Percentiles rank a stretch among this genome's conserved stretches.
These are phyloP conservation scores for Ocimum tenuiflorum DNA, from an alignment of 257 asterid genomes.

Conservation along the genomic window DNA sequence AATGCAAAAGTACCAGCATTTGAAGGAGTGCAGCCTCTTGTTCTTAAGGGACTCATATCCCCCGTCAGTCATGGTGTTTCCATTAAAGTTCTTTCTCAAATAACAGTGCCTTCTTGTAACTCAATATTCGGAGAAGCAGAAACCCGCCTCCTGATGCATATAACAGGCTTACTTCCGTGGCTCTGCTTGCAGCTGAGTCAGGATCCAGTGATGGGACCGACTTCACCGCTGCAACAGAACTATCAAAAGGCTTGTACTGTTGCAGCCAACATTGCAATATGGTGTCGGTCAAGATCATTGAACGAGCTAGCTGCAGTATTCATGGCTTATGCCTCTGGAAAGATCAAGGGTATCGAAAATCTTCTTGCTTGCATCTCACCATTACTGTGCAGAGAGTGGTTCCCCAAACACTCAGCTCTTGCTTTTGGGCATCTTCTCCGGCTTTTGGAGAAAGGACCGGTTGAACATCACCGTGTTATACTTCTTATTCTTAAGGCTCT, in stretches of 20 bases:
- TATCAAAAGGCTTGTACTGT: slow-evolving; percentile 75
- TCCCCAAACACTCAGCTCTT: slow-evolving; percentile 86
- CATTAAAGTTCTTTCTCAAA: slow-evolving; percentile 80
- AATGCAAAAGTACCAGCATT: slow-evolving; percentile 67
- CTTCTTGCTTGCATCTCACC: slow-evolving; percentile 94
- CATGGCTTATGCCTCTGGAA: slow-evolving; percentile 71
- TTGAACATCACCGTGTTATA: slow-evolving; percentile 87
- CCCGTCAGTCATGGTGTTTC: slow-evolving; percentile 80
- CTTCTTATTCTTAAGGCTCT: slow-evolving; percentile 89
- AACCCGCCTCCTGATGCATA: slow-evolving; percentile 92
- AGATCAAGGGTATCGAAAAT: slow-evolving; percentile 70
- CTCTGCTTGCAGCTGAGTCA: slow-evolving; percentile 94
- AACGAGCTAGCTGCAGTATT: slow-evolving; percentile 82
- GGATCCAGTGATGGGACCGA: slow-evolving; percentile 47
- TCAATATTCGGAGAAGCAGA: slow-evolving; percentile 89
- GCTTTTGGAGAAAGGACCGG: slow-evolving; percentile 87
- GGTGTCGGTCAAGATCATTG: slow-evolving; percentile 84
- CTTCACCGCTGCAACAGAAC: slow-evolving; percentile 61
- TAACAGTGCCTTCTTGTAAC: slow-evolving; percentile 93
- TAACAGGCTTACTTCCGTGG: slow-evolving; percentile 97
- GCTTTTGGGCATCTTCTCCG: slow-evolving; percentile 89
- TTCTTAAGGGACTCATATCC: slow-evolving; percentile 91
- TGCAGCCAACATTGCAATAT: slow-evolving; percentile 71
- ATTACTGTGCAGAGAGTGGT: slow-evolving; percentile 82
- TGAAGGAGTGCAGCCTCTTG: slow-evolving; percentile 96